Percentiles rank a stretch among this genome's conserved stretches.
phyloP scores from a whole-genome alignment of 2,329 filamentous ascomycete species.

The Fusarium burgessii region DNA sequence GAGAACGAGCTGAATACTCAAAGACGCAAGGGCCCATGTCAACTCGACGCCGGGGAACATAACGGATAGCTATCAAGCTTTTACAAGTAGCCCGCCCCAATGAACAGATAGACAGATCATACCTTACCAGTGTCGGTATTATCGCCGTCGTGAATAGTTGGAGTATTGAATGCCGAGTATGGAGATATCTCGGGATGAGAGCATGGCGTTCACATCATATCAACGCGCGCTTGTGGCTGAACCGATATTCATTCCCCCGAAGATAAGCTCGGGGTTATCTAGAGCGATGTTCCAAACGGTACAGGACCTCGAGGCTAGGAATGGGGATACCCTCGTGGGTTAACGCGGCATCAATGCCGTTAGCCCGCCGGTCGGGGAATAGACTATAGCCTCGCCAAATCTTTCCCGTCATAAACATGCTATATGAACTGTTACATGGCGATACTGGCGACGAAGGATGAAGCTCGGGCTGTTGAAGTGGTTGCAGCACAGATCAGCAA shows the following conservation, averaged over 20 bases:
- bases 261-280: constrained; percentile 48
- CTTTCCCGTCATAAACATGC: constrained; percentile 36
- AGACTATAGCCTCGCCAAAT: constrained; percentile 46
- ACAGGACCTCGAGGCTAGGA: constrained; percentile 44
- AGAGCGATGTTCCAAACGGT: constrained; percentile 55
- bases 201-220: constrained; percentile 49
- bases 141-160: constrained; percentile 62
- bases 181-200: constrained; percentile 37
- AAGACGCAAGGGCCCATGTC: constrained; percentile 30
- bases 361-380: constrained; percentile 35
- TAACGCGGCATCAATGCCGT: constrained; percentile 35
- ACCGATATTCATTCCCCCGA: neutral
- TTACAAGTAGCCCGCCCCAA: constrained; percentile 57
- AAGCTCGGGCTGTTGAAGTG: constrained; percentile 59
- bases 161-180: constrained; percentile 43
- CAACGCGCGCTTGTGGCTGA: constrained; percentile 58
- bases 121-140: constrained; percentile 76
- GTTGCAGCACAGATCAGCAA: constrained; percentile 59
- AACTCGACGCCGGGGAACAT: neutral
- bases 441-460: constrained; percentile 66
- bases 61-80: constrained; percentile 70
- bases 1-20: constrained; percentile 31
- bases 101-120: constrained; percentile 66
- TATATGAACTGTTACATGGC: constrained; percentile 55
- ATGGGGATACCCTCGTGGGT: constrained; percentile 63